Conservation (phyloP, 768 basidiomycete species). For the Austroboletus eburneus region DNA sequence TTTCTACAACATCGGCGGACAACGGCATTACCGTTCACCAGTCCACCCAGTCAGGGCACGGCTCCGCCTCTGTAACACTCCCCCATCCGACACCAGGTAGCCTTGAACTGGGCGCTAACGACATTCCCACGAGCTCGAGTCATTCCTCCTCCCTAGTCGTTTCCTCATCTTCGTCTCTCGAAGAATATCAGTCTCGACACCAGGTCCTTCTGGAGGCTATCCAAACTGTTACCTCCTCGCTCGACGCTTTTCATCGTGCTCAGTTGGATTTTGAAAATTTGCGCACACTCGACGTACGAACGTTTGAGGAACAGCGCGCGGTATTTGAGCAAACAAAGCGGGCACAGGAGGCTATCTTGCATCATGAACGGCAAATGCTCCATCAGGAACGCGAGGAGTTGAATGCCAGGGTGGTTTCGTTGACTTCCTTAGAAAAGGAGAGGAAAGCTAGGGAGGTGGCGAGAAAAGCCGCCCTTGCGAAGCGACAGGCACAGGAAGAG, state of each 20-base stretch:
- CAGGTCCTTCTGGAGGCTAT: conserved; percentile 9
- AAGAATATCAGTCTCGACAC: conserved; percentile 9
- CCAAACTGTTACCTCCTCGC: conserved; percentile 7
- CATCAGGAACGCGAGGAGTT: conserved; percentile 18
- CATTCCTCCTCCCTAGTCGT: not conserved
- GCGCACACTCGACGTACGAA: conserved; percentile 7
- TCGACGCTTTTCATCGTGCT: conserved; percentile 6
- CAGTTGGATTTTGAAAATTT: conserved; percentile 17
- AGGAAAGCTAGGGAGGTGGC: conserved; percentile 23
- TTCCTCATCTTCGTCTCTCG: conserved; percentile 2
- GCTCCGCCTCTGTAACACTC: not conserved
- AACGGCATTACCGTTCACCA: not conserved
- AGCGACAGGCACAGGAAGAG: conserved; percentile 26
- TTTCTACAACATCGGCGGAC: not conserved
- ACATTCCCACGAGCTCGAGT: not conserved
- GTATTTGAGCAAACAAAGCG: conserved; percentile 20
- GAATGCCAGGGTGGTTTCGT: conserved; percentile 12
- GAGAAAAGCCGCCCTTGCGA: conserved; percentile 11
- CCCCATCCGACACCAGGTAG: conserved; percentile 3
- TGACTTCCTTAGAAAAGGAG: conserved; percentile 24
- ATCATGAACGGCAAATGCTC: conserved; percentile 18
- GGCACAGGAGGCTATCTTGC: conserved; percentile 15
- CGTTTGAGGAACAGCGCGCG: conserved; percentile 18
- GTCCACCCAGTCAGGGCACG: not conserved
- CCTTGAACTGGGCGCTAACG: not conserved